Evolutionary conservation across 768 basidiomycete genomes (phyloP).

Genomic region (Podaxis carcinomalis): DNA sequence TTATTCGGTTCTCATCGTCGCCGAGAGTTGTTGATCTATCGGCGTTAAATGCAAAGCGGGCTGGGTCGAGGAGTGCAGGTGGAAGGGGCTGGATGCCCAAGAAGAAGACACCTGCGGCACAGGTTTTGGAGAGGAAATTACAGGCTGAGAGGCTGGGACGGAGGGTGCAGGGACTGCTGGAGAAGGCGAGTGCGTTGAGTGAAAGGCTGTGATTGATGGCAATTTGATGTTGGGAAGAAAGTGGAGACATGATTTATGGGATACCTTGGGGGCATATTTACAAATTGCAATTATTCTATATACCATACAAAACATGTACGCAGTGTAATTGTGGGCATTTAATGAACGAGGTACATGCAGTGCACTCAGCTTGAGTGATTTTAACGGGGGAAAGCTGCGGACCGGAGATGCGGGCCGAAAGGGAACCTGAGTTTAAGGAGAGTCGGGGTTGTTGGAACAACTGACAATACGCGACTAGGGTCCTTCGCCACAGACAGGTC

Average conservation of each 20-base stretch:
- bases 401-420: constrained; percentile 3
- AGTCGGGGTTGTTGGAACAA: not conserved
- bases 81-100: constrained; percentile 73
- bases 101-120: constrained; percentile 78
- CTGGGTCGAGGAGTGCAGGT: constrained; percentile 35
- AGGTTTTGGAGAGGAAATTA: constrained; percentile 71
- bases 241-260: not conserved
- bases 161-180: constrained; percentile 66
- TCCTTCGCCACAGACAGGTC: not conserved
- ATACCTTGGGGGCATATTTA: not conserved
- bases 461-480: constrained; percentile 8
- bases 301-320: not conserved
- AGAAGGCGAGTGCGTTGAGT: constrained; percentile 50
- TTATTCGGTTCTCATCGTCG: constrained; percentile 79
- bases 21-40: constrained; percentile 87
- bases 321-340: not conserved
- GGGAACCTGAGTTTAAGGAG: not conserved
- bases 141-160: constrained; percentile 70
- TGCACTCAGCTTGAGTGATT: not conserved
- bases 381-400: not conserved
- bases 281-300: not conserved
- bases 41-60: constrained; percentile 45
- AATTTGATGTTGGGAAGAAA: not conserved
- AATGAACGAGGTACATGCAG: not conserved
- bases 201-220: constrained; percentile 1